Percentiles rank a stretch among this genome's conserved stretches.
Evolutionary conservation across 2,329 filamentous ascomycete species (phyloP).

Genomic region (Neonectria coccinea): DNA sequence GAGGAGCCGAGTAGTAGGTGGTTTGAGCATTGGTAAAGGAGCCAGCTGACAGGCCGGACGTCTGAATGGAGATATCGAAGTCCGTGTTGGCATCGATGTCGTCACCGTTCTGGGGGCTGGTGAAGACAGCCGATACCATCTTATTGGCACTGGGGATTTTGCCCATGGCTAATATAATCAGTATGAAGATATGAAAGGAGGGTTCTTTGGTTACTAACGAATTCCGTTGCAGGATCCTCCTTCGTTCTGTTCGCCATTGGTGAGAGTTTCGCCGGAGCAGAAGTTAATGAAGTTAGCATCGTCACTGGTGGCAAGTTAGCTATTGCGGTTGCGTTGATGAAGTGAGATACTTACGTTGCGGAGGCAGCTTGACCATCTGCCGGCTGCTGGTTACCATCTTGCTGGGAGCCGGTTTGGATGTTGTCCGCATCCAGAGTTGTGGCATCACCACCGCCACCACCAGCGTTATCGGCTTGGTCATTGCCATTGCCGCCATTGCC

Average conservation of each 20-base stretch:
- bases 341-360: constrained; percentile 58
- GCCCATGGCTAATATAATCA: constrained; percentile 63
- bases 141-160: constrained; percentile 65
- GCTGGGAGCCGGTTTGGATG: constrained; percentile 63
- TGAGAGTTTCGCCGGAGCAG: constrained; percentile 65
- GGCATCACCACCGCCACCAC: constrained; percentile 47
- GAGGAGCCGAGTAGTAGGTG: constrained; percentile 72
- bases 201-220: constrained; percentile 55
- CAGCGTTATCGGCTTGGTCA: constrained; percentile 30
- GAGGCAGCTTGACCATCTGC: constrained; percentile 64
- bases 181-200: constrained; percentile 24
- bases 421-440: constrained; percentile 55
- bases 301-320: constrained; percentile 58
- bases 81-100: constrained; percentile 59
- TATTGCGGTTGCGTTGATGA: not conserved
- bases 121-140: constrained; percentile 69
- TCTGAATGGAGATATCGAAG: constrained; percentile 66
- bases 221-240: constrained; percentile 74
- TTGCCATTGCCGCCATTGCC: constrained; percentile 35
- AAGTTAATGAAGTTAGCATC: constrained; percentile 73
- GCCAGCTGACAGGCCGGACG: constrained; percentile 66
- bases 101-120: constrained; percentile 64
- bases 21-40: constrained; percentile 69
- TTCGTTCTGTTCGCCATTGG: constrained; percentile 70
- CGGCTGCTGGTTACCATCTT: constrained; percentile 59